phyloP scores from a whole-genome alignment of 2,329 filamentous ascomycete species.

The Pyrenophora tritici-repentis region DNA sequence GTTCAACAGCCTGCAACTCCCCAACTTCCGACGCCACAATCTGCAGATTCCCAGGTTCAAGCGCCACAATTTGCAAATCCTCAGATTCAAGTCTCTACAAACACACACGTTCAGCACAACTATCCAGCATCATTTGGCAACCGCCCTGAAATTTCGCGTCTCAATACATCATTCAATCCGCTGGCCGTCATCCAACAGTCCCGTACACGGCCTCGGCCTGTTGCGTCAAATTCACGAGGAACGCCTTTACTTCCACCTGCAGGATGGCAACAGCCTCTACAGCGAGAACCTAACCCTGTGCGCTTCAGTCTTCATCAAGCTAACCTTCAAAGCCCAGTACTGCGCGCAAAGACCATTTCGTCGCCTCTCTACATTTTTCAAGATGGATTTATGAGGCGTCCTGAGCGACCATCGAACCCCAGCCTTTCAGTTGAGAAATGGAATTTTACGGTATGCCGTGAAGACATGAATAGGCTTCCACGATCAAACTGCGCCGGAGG shows the following conservation, averaged over 20 bases:
- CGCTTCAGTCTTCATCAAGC: slow-evolving; percentile 63
- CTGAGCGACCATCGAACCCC: slow-evolving; percentile 47
- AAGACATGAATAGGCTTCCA: slow-evolving; percentile 47
- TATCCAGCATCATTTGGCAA: not conserved
- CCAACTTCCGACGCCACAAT: no score
- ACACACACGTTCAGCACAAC: no score
- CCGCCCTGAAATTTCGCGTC: not conserved
- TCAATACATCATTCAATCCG: not conserved
- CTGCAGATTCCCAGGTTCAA: not conserved
- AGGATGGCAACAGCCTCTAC: slow-evolving; percentile 31
- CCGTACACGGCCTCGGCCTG: slow-evolving; percentile 4
- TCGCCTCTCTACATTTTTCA: slow-evolving; percentile 62
- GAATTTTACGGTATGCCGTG: slow-evolving; percentile 53
- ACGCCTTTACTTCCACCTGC: no score
- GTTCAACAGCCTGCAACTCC: no score
- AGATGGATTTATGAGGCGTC: slow-evolving; percentile 56
- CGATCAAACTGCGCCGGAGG: slow-evolving; percentile 32
- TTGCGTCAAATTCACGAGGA: not conserved
- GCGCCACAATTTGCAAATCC: not conserved
- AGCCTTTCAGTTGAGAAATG: slow-evolving; percentile 50
- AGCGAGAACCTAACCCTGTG: slow-evolving; percentile 52
- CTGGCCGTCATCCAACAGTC: slow-evolving; percentile 12
- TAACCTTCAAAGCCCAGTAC: slow-evolving; percentile 59
- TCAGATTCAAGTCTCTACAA: not conserved
- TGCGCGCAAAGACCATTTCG: slow-evolving; percentile 36